A percentile compares a stretch with the other conserved stretches of the same genome.
These are phyloP conservation scores for Tulasnella sp. DNA, from an alignment of 768 basidiomycete genomes.

Conservation along the genomic window DNA sequence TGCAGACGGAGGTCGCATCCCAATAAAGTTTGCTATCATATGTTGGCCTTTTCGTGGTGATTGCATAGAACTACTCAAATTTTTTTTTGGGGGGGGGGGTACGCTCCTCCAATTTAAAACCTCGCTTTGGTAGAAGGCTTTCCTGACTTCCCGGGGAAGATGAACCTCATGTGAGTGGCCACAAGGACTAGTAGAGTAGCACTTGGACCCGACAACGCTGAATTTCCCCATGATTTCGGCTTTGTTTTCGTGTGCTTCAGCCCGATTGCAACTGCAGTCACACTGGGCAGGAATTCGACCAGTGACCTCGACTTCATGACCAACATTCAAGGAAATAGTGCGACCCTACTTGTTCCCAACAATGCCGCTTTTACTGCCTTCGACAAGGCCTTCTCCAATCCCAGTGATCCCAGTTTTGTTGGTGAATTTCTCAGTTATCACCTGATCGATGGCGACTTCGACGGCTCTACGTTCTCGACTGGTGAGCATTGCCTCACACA, in stretches of 20 bases:
- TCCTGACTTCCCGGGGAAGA: neutral
- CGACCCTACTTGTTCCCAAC: constrained; percentile 7
- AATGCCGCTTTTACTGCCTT: constrained; percentile 20
- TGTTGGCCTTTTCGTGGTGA: too few species aligned
- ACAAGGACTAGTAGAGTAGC: too few species aligned
- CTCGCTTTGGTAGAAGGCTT: too few species aligned
- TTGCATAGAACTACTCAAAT: too few species aligned
- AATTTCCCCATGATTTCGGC: too few species aligned
- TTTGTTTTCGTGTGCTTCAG: neutral
- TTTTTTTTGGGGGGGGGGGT: too few species aligned
- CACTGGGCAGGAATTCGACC: neutral
- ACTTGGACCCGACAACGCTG: neutral
- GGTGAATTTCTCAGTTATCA: constrained; percentile 47
- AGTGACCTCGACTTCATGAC: neutral
- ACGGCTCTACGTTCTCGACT: constrained; percentile 28
- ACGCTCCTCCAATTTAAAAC: too few species aligned
- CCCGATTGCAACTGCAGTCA: neutral
- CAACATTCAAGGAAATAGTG: neutral
- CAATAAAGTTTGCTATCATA: too few species aligned
- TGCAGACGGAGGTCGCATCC: too few species aligned
- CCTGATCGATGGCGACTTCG: constrained; percentile 42
- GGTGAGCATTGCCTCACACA: neutral
- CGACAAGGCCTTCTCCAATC: constrained; percentile 26
- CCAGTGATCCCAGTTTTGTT: constrained; percentile 29
- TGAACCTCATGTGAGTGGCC: neutral